Evolutionary conservation across 2,329 filamentous ascomycete genomes (phyloP).

Genomic region (Diaporthe citri): DNA sequence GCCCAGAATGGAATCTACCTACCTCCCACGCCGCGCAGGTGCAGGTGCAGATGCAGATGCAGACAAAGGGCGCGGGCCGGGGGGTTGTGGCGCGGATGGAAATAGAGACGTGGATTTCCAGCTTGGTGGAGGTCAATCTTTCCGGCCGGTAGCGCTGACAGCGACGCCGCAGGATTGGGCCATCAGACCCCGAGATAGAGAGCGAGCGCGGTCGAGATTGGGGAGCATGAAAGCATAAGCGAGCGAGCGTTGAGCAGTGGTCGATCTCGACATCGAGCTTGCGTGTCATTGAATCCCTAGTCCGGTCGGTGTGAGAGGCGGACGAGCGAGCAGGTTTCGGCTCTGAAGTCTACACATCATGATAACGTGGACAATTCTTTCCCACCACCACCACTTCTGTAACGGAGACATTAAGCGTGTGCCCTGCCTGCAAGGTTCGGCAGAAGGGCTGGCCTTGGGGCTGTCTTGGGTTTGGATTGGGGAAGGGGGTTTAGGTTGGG

Average conservation of each 20-base stretch:
- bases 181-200: background rate
- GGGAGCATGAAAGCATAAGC: background rate
- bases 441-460: background rate
- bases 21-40: background rate
- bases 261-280: background rate
- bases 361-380: background rate
- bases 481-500: background rate
- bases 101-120: constrained; percentile 7
- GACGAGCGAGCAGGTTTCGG: constrained; percentile 11
- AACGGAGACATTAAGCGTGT: background rate
- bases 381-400: constrained; percentile 27
- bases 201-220: background rate
- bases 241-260: background rate
- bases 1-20: constrained; percentile 13
- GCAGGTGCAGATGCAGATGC: background rate
- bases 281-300: constrained; percentile 18
- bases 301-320: constrained; percentile 7
- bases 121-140: background rate
- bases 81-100: background rate
- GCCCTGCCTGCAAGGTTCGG: constrained; percentile 12
- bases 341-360: background rate
- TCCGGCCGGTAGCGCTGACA: constrained; percentile 29
- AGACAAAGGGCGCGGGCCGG: constrained; percentile 10
- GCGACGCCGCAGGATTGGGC: background rate
- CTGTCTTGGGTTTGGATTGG: background rate